Conservation (phyloP, 2,329 filamentous ascomycete genomes). For the Laburnicola sp. region DNA sequence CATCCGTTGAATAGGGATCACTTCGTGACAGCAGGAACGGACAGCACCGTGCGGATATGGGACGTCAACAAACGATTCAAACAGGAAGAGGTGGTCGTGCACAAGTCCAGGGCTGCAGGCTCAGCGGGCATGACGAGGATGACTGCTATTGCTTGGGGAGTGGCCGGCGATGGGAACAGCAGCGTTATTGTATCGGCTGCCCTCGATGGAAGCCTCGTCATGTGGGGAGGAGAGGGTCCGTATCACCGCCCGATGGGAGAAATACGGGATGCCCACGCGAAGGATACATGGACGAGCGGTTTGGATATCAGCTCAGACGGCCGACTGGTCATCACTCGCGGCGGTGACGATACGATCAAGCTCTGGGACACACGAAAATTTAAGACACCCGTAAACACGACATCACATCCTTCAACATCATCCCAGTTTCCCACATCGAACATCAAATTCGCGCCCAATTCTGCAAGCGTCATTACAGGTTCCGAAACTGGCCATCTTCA, state of each 20-base stretch:
- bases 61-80: constrained; percentile 87
- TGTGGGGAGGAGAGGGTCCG: constrained; percentile 90
- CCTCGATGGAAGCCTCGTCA: constrained; percentile 83
- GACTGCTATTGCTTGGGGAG: constrained; percentile 88
- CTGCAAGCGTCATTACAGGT: constrained; percentile 83
- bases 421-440: constrained; percentile 81
- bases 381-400: constrained; percentile 81
- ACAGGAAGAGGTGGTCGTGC: constrained; percentile 92
- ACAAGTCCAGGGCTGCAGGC: constrained; percentile 89
- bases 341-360: constrained; percentile 91
- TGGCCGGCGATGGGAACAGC: constrained; percentile 72
- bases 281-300: constrained; percentile 87
- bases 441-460: constrained; percentile 85
- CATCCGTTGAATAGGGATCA: constrained; percentile 82
- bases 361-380: constrained; percentile 97
- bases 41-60: constrained; percentile 96
- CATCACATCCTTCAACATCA: constrained; percentile 79
- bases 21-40: constrained; percentile 88
- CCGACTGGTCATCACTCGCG: constrained; percentile 84
- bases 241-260: constrained; percentile 81
- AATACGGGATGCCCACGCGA: constrained; percentile 77
- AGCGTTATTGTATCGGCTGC: constrained; percentile 81
- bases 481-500: constrained; percentile 84
- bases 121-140: constrained; percentile 89
- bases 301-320: constrained; percentile 90